A percentile compares a stretch with the other conserved stretches of the same genome.
These are phyloP conservation scores for Trichoderma sp. DNA, from an alignment of 2,329 filamentous ascomycete genomes.

Conservation along the genomic window DNA sequence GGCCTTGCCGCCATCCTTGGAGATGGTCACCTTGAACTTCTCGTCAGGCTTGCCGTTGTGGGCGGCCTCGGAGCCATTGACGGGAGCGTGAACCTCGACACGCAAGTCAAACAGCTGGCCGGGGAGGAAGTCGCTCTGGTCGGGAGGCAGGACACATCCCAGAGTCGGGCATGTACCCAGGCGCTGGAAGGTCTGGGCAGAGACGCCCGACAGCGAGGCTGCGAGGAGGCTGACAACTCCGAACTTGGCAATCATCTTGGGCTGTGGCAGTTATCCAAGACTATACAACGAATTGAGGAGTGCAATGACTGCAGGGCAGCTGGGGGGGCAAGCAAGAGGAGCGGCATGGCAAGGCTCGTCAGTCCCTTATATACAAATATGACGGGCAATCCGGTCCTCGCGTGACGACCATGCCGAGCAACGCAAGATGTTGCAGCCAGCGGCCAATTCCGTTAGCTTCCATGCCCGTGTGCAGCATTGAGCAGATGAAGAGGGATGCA, in stretches of 20 bases:
- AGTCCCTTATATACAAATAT: not conserved
- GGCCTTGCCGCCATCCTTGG: conserved; percentile 57
- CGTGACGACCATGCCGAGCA: not conserved
- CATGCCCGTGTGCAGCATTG: not conserved
- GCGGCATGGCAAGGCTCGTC: not conserved
- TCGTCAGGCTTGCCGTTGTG: conserved; percentile 67
- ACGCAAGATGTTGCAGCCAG: not conserved
- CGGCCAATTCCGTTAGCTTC: not conserved
- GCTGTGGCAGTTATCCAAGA: not conserved
- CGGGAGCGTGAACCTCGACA: conserved; percentile 76
- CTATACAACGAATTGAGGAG: not conserved
- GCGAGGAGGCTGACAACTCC: conserved; percentile 35
- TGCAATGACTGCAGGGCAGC: not conserved
- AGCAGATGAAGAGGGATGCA: not conserved
- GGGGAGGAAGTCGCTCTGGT: conserved; percentile 75
- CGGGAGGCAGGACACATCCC: conserved; percentile 59
- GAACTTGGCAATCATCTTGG: conserved; percentile 38
- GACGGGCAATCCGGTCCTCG: not conserved
- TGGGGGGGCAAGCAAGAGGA: not conserved
- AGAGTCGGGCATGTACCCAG: conserved; percentile 58
- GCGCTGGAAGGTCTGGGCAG: conserved; percentile 59
- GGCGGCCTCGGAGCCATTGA: conserved; percentile 79
- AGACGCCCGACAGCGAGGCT: conserved; percentile 40
- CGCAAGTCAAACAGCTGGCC: conserved; percentile 84
- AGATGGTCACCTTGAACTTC: conserved; percentile 72